Conservation (phyloP, 768 basidiomycete species). For the Suillus cothurnatus region DNA sequence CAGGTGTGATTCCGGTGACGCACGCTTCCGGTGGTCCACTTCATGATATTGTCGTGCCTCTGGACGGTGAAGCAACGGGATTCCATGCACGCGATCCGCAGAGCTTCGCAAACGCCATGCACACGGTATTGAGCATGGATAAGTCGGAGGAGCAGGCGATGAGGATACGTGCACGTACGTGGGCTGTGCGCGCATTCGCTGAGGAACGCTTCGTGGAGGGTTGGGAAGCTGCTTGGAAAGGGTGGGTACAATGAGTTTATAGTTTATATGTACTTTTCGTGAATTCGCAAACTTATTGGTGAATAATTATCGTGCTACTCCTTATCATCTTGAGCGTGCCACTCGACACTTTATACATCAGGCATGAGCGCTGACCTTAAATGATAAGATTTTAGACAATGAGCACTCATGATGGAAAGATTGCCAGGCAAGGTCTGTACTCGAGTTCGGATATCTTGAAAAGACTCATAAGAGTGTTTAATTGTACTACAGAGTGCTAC, state of each 20-base stretch:
- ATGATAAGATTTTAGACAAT: too few species aligned
- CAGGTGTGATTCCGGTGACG: slow-evolving; percentile 88
- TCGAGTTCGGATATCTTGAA: too few species aligned
- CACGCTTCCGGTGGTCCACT: slow-evolving; percentile 94
- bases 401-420: too few species aligned
- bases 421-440: too few species aligned
- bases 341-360: too few species aligned
- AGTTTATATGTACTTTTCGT: background rate
- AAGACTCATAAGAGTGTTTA: too few species aligned
- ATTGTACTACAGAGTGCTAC: too few species aligned
- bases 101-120: slow-evolving; percentile 68
- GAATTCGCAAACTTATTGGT: background rate
- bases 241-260: slow-evolving; percentile 16
- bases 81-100: slow-evolving; percentile 74
- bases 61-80: slow-evolving; percentile 72
- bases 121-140: slow-evolving; percentile 61
- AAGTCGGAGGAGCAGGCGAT: slow-evolving; percentile 58
- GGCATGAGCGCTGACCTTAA: too few species aligned
- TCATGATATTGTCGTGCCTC: slow-evolving; percentile 87
- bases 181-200: slow-evolving; percentile 76
- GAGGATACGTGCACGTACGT: slow-evolving; percentile 65
- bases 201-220: slow-evolving; percentile 75
- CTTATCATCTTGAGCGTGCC: background rate
- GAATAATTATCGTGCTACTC: background rate
- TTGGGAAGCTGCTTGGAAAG: slow-evolving; percentile 67